phyloP scores from a whole-genome alignment of 2,329 filamentous ascomycete species.

The Conoideocrella luteorostrata region DNA sequence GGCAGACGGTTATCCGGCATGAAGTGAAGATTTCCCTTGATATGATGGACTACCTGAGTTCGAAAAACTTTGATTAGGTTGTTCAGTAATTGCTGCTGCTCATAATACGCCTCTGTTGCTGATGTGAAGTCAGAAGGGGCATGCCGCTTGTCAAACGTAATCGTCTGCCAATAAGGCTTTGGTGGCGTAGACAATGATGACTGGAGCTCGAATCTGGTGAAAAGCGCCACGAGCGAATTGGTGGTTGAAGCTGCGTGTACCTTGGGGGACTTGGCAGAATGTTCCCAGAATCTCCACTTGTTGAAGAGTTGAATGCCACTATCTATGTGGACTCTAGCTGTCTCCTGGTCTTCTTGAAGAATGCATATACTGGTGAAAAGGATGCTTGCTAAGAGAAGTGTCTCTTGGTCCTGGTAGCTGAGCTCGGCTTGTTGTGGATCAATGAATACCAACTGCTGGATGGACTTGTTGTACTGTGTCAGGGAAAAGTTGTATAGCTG shows the following conservation, averaged over 20 bases:
- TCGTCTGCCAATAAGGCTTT: conserved; percentile 2
- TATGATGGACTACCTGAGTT: background rate
- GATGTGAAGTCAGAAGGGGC: background rate
- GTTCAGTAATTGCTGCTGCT: conserved; percentile 4
- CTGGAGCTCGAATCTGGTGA: conserved; percentile 10
- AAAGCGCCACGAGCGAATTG: conserved; percentile 10
- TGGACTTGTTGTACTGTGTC: conserved; percentile 11
- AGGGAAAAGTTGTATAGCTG: conserved; percentile 10
- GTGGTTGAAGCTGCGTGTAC: conserved; percentile 2
- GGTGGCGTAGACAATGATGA: background rate
- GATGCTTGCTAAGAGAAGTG: conserved; percentile 12
- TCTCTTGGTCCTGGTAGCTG: conserved; percentile 6
- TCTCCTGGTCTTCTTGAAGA: conserved; percentile 9
- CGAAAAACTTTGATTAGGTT: conserved; percentile 4
- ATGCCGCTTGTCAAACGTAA: conserved; percentile 3
- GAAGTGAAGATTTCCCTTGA: background rate
- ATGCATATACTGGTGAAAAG: conserved; percentile 11
- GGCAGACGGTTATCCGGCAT: background rate
- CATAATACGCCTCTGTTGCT: conserved; percentile 4
- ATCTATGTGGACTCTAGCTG: conserved; percentile 10
- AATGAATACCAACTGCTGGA: conserved; percentile 9
- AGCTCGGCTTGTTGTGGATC: background rate
- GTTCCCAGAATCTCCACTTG: conserved; percentile 11
- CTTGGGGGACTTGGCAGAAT: background rate
- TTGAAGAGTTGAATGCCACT: conserved; percentile 9